phyloP scores from a whole-genome alignment of 805 yeast species.

The Myxozyma geophila region DNA sequence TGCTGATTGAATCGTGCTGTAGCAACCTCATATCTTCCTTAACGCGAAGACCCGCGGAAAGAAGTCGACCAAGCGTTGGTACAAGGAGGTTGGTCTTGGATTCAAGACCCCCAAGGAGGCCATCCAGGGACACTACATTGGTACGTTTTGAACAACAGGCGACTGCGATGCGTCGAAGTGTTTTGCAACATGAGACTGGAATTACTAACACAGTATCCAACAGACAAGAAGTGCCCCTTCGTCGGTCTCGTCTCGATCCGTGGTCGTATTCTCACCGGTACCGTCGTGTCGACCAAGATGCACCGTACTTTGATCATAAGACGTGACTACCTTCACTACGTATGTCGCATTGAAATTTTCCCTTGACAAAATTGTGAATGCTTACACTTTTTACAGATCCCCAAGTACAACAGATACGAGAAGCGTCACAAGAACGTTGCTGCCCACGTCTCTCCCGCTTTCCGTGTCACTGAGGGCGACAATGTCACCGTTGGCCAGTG shows the following conservation, averaged over 20 bases:
- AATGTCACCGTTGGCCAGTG: constrained; percentile 99
- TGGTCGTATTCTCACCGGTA: constrained; percentile 99
- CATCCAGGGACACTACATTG: constrained; percentile 97
- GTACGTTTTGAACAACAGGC: constrained; percentile 26
- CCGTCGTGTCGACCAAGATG: constrained; percentile 99
- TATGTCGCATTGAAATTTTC: constrained; percentile 4
- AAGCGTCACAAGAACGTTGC: constrained; percentile 99
- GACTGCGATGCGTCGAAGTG: neutral
- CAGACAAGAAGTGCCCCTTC: constrained; percentile 97
- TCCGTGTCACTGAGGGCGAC: constrained; percentile 99
- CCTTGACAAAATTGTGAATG: neutral
- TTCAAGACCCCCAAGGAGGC: constrained; percentile 99
- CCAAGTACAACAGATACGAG: constrained; percentile 99
- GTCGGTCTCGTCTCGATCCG: constrained; percentile 96
- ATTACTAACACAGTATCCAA: neutral
- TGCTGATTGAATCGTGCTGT: constrained; percentile 13
- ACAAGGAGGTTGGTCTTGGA: constrained; percentile 99
- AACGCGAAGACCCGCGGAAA: constrained; percentile 99
- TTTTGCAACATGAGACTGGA: neutral
- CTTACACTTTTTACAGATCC: constrained; percentile 54
- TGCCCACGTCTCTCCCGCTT: constrained; percentile 99
- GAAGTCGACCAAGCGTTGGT: constrained; percentile 99
- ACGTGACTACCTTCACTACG: constrained; percentile 99
- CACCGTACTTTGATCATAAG: constrained; percentile 99
- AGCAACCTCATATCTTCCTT: constrained; percentile 99